Conservation (phyloP, 148 eudicot species). For the Chenopodium berlandieri region DNA sequence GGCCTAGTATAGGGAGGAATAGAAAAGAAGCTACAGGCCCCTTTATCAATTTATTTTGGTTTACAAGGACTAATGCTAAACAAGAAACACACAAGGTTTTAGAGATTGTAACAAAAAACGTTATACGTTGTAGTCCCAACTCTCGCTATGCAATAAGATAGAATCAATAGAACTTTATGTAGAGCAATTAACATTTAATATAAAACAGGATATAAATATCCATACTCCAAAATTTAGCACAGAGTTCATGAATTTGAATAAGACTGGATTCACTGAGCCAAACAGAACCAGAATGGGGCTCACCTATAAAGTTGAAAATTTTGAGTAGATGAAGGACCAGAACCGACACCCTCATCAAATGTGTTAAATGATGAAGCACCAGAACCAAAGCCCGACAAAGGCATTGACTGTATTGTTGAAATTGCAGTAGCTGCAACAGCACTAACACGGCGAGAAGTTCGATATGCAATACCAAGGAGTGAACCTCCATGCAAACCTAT, state of each 20-base stretch:
- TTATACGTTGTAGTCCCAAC: background rate
- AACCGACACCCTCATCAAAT: conserved; percentile 63
- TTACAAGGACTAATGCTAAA: background rate
- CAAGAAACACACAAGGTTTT: background rate
- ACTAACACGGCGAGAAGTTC: conserved; percentile 78
- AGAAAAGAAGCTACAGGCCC: background rate
- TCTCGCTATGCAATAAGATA: background rate
- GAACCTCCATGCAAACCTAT: conserved; percentile 93
- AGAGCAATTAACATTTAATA: background rate
- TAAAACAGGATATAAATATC: background rate
- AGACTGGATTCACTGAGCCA: too few relatives aligned
- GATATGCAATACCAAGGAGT: conserved; percentile 84
- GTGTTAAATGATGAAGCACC: conserved; percentile 72
- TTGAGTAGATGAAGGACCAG: conserved; percentile 55
- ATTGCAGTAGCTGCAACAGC: conserved; percentile 84
- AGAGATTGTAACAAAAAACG: background rate
- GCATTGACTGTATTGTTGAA: conserved; percentile 84
- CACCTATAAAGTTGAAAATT: conserved; percentile 88
- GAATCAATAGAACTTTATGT: background rate
- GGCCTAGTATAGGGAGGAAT: background rate
- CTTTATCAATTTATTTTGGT: background rate
- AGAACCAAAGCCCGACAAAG: conserved; percentile 74
- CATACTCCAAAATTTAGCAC: background rate
- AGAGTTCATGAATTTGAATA: background rate
- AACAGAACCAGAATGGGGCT: conserved; percentile 8